Evolutionary conservation across 2,329 filamentous ascomycete species (phyloP), one percentile per base, ranked within the genome.

Genomic region (Dactylellina haptotyla): DNA sequence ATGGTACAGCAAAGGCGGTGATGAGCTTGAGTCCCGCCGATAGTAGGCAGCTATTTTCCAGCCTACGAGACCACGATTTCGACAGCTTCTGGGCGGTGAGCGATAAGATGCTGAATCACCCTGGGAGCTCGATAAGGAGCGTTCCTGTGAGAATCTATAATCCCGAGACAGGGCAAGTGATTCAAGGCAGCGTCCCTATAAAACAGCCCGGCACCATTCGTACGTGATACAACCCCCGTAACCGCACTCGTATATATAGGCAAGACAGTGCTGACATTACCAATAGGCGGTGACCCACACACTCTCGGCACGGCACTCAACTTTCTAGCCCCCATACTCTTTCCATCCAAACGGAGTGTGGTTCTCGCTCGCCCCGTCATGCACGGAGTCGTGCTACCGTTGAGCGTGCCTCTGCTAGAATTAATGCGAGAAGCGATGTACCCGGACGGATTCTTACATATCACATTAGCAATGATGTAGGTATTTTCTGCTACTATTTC

Each of bases 101-200:
- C 79, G 87, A 85, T 75, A 89, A 89, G 75, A 86, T 97, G 1
- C 86, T 98, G 74, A 90, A 91, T 78, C 87, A 90, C 2, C 83
- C 84, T 18, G 88, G 92, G 0, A 87, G 87, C 4, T 87, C 89
- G 16, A 85, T 97, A 58, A 89, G 89, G 72, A 89, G 96, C 81
- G 85, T 98, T n/a, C 95, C 95, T 0, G 82, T 98, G 39, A 89
- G 93, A 62, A 83, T 98, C 62, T 99, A 97, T 81, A 87, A 98
- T 53, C 91, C 90, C 1, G 83, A 87, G 0, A 87, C 90, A 0
- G 83, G 86, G 2, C 76, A 77, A 18, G 77, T 78, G 30, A 75
- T 78, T 8, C 77, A 78, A 48, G 74, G 72, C 32, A 76, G 75
- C 16, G 54, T 78, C 8, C 71, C 77, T 75, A 77, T 37, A 78